Conservation (phyloP, 371 early-diverging fungal genomes). For the Basidiobolus meristosporus region DNA sequence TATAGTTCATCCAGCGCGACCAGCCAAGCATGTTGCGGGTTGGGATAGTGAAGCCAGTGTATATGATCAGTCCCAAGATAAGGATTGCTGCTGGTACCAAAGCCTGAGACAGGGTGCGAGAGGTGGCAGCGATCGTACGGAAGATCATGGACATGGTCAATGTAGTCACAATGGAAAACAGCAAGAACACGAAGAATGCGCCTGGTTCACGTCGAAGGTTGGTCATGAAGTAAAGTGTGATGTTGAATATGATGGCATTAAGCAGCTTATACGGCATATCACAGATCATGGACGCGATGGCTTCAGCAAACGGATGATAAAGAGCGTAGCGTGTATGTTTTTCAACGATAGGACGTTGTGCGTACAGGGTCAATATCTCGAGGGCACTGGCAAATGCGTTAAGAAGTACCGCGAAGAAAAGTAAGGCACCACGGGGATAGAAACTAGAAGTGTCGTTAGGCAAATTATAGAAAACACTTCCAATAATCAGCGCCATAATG, state of each 20-base stretch:
- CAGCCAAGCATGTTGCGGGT: constrained; percentile 38
- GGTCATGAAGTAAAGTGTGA: constrained; percentile 37
- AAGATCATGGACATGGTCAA: constrained; percentile 31
- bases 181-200: constrained; percentile 23
- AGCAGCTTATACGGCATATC: constrained; percentile 19
- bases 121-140: constrained; percentile 21
- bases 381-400: constrained; percentile 22
- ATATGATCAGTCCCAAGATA: constrained; percentile 27
- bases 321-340: constrained; percentile 37
- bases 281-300: constrained; percentile 21
- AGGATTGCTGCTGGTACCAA: constrained; percentile 25
- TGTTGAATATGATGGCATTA: constrained; percentile 20
- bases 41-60: constrained; percentile 44
- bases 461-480: constrained; percentile 36
- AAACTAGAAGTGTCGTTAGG: constrained; percentile 26
- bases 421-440: constrained; percentile 49
- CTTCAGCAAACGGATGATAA: constrained; percentile 32
- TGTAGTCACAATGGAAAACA: constrained; percentile 17
- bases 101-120: constrained; percentile 27
- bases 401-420: constrained; percentile 25
- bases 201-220: constrained; percentile 23
- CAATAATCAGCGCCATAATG: constrained; percentile 41
- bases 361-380: constrained; percentile 19
- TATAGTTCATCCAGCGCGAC: constrained; percentile 51
- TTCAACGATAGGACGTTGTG: constrained; percentile 29